Evolutionary conservation across 2,329 filamentous ascomycete genomes (phyloP).

Genomic region (Fusarium buharicum): DNA sequence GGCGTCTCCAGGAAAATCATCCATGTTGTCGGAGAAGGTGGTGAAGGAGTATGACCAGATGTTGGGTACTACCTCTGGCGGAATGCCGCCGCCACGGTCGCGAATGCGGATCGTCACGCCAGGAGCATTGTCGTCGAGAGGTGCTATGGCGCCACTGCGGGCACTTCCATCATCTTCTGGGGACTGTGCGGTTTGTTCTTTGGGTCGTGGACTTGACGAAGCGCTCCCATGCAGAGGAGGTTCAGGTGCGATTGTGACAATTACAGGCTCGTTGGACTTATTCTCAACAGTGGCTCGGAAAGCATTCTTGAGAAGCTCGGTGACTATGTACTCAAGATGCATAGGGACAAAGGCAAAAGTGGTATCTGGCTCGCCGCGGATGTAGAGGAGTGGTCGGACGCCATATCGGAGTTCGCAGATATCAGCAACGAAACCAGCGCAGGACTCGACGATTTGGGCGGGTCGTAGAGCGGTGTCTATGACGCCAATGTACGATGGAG

Average conservation of each 20-base stretch:
- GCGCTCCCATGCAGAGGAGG: constrained; percentile 53
- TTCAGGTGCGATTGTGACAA: constrained; percentile 88
- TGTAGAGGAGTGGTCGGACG: constrained; percentile 79
- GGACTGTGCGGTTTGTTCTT: constrained; percentile 5
- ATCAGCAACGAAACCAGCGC: constrained; percentile 90
- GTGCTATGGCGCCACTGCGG: constrained; percentile 62
- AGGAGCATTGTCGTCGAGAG: constrained; percentile 73
- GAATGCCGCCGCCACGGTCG: constrained; percentile 93
- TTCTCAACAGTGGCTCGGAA: constrained; percentile 93
- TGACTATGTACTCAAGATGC: constrained; percentile 97
- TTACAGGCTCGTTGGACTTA: constrained; percentile 82
- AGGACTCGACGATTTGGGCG: constrained; percentile 81
- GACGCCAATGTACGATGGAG: constrained; percentile 84
- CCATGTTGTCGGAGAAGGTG: constrained; percentile 77
- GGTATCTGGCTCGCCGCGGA: constrained; percentile 88
- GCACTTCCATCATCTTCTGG: constrained; percentile 52
- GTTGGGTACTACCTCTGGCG: constrained; percentile 81
- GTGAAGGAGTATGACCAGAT: constrained; percentile 99
- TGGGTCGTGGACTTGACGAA: constrained; percentile 44
- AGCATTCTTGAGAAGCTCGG: constrained; percentile 94
- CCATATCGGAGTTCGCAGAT: constrained; percentile 98
- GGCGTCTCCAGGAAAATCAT: constrained; percentile 55
- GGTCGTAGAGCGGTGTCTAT: constrained; percentile 92
- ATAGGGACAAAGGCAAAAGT: constrained; percentile 94
- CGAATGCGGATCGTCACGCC: constrained; percentile 95